Evolutionary conservation across 108 stramenopile genomes (phyloP).

Genomic region (Aurantiochytrium sp.): DNA sequence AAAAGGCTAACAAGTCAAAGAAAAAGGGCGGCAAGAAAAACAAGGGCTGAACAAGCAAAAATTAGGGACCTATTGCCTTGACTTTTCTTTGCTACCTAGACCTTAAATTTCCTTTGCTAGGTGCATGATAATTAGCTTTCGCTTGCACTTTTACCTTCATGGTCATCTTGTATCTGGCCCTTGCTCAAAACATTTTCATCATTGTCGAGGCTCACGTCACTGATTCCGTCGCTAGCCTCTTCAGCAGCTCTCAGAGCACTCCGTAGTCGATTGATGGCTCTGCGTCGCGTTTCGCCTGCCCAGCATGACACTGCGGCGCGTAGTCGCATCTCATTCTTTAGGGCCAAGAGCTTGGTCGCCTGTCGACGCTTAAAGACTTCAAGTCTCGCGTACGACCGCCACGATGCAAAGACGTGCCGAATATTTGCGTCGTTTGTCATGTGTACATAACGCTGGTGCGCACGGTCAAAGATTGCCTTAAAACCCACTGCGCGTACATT

Average conservation of each 20-base stretch:
- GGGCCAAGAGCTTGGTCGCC: neutral
- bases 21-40: conserved; percentile 43
- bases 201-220: too few species aligned
- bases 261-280: neutral
- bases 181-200: too few species aligned
- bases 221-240: too few species aligned
- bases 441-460: neutral
- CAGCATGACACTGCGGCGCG: neutral
- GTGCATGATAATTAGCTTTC: too few species aligned
- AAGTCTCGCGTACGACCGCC: neutral
- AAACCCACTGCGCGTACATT: neutral
- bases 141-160: too few species aligned
- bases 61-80: conserved; percentile 27
- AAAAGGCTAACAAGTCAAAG: neutral
- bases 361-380: neutral
- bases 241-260: neutral
- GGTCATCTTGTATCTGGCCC: too few species aligned
- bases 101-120: too few species aligned
- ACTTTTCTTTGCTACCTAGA: too few species aligned
- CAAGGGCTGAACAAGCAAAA: conserved; percentile 51
- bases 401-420: neutral
- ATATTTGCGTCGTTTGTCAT: neutral
- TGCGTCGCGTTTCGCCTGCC: neutral
- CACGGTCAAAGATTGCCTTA: neutral
- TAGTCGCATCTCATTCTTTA: neutral